Conservation (phyloP, 495 filamentous ascomycete species). For the Penicillium daleae region DNA sequence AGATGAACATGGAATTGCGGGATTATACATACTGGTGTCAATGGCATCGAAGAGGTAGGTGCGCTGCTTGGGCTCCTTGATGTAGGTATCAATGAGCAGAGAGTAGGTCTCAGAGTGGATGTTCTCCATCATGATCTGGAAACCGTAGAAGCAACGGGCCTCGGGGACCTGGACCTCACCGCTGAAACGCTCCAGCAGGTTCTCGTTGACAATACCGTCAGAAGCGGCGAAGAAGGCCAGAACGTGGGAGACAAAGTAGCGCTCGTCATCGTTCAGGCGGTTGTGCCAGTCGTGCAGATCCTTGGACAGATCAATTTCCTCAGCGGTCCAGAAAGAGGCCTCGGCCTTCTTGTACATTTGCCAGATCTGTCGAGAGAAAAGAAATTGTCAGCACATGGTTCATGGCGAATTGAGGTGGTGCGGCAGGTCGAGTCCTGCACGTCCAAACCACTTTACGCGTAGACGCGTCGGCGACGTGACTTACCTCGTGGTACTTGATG, state of each 20-base stretch:
- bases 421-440: constrained; percentile 12
- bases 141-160: constrained; percentile 99
- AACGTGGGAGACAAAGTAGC: constrained; percentile 97
- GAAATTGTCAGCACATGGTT: constrained; percentile 25
- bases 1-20: not conserved
- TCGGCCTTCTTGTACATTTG: constrained; percentile 99
- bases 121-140: constrained; percentile 99
- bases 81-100: constrained; percentile 98
- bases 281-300: constrained; percentile 99
- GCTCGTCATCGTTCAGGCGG: constrained; percentile 92
- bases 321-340: constrained; percentile 99
- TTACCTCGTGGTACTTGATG: constrained; percentile 98
- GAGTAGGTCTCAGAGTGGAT: constrained; percentile 99
- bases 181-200: constrained; percentile 96
- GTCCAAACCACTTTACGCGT: constrained; percentile 68
- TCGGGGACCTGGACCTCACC: constrained; percentile 97
- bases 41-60: constrained; percentile 97
- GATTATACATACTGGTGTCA: constrained; percentile 75
- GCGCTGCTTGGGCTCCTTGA: constrained; percentile 96
- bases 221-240: constrained; percentile 99
- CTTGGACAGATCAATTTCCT: constrained; percentile 98
- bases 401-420: constrained; percentile 18
- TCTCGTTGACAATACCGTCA: constrained; percentile 99
- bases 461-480: constrained; percentile 60
- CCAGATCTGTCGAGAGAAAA: constrained; percentile 73